Conservation (phyloP, 2,329 filamentous ascomycete species). For the Ramularia endophylla region DNA sequence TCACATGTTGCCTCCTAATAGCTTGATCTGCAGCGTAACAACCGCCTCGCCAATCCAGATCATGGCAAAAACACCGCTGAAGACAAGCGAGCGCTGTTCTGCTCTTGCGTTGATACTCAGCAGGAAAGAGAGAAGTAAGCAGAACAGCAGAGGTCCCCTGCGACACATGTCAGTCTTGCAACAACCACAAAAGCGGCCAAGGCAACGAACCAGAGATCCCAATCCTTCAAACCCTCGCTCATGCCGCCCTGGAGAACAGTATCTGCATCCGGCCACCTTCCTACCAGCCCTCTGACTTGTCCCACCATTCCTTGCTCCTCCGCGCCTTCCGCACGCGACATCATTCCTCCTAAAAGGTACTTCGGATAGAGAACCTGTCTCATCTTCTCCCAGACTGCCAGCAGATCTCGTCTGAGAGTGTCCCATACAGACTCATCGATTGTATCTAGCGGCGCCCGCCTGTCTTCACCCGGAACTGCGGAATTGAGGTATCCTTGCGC, state of each 20-base stretch:
- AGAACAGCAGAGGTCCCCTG: constrained; percentile 90
- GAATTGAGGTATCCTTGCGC: constrained; percentile 82
- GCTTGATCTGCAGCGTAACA: constrained; percentile 95
- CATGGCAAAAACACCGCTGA: constrained; percentile 93
- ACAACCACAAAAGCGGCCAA: not conserved
- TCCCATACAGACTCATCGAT: constrained; percentile 98
- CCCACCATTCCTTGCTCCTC: constrained; percentile 41
- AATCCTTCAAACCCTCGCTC: constrained; percentile 87
- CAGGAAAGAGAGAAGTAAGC: constrained; percentile 78
- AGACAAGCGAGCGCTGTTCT: constrained; percentile 81
- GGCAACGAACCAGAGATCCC: constrained; percentile 74
- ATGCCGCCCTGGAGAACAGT: constrained; percentile 63
- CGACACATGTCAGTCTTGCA: constrained; percentile 17
- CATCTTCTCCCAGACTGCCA: constrained; percentile 97
- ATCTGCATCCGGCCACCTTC: constrained; percentile 63
- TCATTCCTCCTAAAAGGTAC: constrained; percentile 71
- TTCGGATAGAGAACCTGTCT: constrained; percentile 93
- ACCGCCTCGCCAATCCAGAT: constrained; percentile 96
- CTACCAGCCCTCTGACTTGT: constrained; percentile 50
- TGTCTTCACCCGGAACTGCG: constrained; percentile 86
- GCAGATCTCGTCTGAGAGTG: constrained; percentile 83
- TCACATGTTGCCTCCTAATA: constrained; percentile 94
- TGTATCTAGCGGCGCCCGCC: constrained; percentile 80
- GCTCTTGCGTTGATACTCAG: constrained; percentile 74
- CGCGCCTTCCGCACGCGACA: constrained; percentile 41